Base-by-base conservation (phyloP, 2,329 filamentous ascomycete genomes). In the Trichoderma gracile region DNA sequence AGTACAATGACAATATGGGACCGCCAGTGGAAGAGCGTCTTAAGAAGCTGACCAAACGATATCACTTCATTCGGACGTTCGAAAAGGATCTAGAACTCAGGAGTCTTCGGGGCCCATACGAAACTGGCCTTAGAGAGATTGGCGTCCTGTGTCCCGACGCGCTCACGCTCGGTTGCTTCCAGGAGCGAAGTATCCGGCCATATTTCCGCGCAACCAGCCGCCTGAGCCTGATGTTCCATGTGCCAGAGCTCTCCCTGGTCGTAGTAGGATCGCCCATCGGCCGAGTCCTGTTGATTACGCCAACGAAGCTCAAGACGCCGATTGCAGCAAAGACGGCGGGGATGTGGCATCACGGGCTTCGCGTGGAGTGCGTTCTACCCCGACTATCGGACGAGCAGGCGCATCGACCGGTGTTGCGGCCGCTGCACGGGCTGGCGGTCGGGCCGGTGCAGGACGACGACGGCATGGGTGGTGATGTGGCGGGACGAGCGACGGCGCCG, bases 171-270 rank as follows among this genome's bases (percentile, higher is more conserved):
- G 72, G 71, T 12, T 53, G 54, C 3, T 71, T 71, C 38, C 64
- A 66, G 3, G 70, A 71, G 10, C 67, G 66, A 15, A 64, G 52
- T 6, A 58, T 72, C 17, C 64, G 67, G 15, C 65, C 67, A 0
- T 69, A 72, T 42, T 78, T 78, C 56, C 68, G 75, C 33, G 73
- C 71, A 12, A 79, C 72, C 60, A 79, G 71, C 61, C 71, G 67
- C 50, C 67, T 91, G 23, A 88, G 83, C 75, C 86, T 90, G 80
- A 75, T 86, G 43, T 77, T 82, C 0, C 81, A 87, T 57, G 85
- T 93, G 1, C 88, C 89, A 0, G 87, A 91, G 69, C 78, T 95
- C 1, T 88, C 82, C n/a, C 78, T 93, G 15, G 83, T 93, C 9
- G 79, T 91, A 3, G 78, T 89, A 1, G 91, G 83, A 0, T 88